Conservation (phyloP, 2,329 filamentous ascomycete genomes). For the Clonostachys byssicola region DNA sequence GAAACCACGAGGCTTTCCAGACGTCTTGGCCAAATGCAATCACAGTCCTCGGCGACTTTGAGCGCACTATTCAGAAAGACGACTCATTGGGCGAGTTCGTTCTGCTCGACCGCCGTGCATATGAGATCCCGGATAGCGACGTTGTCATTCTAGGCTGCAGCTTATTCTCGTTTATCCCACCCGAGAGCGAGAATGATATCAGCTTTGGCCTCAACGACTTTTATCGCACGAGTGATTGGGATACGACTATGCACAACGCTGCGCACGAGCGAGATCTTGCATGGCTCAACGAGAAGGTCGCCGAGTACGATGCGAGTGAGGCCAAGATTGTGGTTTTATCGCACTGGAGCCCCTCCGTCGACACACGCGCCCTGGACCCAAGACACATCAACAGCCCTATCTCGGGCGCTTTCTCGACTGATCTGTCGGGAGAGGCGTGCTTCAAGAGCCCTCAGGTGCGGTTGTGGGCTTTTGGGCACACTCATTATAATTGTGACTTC, state of each 20-base stretch:
- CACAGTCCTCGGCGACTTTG: slow-evolving; percentile 20
- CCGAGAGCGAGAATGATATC: slow-evolving; percentile 27
- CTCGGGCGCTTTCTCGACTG: slow-evolving; percentile 28
- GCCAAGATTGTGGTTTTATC: slow-evolving; percentile 29
- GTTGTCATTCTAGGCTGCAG: slow-evolving; percentile 28
- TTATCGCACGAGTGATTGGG: slow-evolving; percentile 36
- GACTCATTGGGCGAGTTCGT: slow-evolving; percentile 1
- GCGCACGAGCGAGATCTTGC: slow-evolving; percentile 30
- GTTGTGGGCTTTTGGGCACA: slow-evolving; percentile 45
- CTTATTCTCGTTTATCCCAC: slow-evolving; percentile 42
- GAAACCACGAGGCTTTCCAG: slow-evolving; percentile 53
- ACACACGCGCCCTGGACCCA: slow-evolving; percentile 24
- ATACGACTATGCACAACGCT: slow-evolving; percentile 25
- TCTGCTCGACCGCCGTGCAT: slow-evolving; percentile 10
- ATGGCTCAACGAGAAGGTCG: slow-evolving; percentile 35
- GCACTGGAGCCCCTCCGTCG: slow-evolving; percentile 33
- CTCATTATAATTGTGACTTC: slow-evolving; percentile 40
- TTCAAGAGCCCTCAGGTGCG: slow-evolving; percentile 26
- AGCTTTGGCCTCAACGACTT: slow-evolving; percentile 46
- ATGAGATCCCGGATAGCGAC: slow-evolving; percentile 12
- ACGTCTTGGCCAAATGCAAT: slow-evolving; percentile 27
- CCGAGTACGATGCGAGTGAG: slow-evolving; percentile 11
- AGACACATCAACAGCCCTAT: slow-evolving; percentile 20
- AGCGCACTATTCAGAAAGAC: slow-evolving; percentile 14
- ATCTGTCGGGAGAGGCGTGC: slow-evolving; percentile 26